Evolutionary conservation across 176 grass and related monocot genomes (phyloP), one percentile per base, ranked within the genome.

Genomic region (Thalia dealbata): DNA sequence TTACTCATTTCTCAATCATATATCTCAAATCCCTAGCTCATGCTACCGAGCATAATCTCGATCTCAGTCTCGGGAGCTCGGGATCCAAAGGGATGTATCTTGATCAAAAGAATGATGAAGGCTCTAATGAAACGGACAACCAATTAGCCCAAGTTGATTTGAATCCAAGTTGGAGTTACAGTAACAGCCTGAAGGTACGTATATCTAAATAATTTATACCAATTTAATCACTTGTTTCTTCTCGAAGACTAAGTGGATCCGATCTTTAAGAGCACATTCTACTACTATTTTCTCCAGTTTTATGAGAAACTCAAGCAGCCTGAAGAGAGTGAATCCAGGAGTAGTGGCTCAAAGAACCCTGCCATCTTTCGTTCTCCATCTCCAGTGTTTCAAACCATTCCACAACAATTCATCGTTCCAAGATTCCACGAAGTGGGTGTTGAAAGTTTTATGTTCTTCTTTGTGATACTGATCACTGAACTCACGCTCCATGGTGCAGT

Each of bases 371-470:
- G 4, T 63, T 21, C 30, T 28, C 54, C 69, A 52, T 32, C 28
- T 55, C 48, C 35, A 12, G 18, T 54, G 22, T n/a, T 72, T 66
- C 80, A 45, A 35, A 86, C 79, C 60, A 55, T 86, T 22, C 54
- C 81, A 74, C 19, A 76, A 55, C 46, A 67, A 18, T 29, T 68
- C 18, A 14, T 18, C 22, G 19, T 46, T 18, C 50, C 27, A 42
- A 24, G 26, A 55, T 68, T 55, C 56, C 46, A 41, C 38, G 63
- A 77, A 56, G 75, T 82, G 84, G 78, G 86, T 60, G 69, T 68
- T 67, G 59, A 1, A 18, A 21, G 12, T 12, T 38, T 25, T 42
- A 28, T 28, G 27, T 64, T 27, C 22, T 76, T 61, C 48, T 65
- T 13, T 38, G 32, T 38, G 32, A 38, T 38, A 43, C 15, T 68